A percentile compares a stretch with the other conserved stretches of the same genome.
phyloP scores from a whole-genome alignment of 2,329 filamentous ascomycete genomes.

The Cercospora sp. region DNA sequence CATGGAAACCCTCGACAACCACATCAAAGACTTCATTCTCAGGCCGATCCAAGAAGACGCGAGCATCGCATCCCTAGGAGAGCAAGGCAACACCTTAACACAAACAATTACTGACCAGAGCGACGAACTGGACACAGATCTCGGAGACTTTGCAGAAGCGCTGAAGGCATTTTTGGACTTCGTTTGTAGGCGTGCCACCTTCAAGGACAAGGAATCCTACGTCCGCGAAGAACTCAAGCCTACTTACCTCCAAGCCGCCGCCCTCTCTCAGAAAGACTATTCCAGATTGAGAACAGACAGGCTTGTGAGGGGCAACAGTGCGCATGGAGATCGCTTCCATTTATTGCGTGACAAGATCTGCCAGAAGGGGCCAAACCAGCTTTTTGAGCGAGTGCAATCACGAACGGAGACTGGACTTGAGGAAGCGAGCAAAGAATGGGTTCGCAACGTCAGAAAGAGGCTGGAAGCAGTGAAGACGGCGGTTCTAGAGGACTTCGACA shows the following conservation, averaged over 20 bases:
- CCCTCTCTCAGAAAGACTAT: not conserved
- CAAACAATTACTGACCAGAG: not conserved
- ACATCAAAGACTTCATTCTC: constrained; percentile 6
- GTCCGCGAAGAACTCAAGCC: not conserved
- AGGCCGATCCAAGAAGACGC: not conserved
- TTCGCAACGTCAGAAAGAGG: not conserved
- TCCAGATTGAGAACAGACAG: not conserved
- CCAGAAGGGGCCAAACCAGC: not conserved
- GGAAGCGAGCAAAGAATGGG: not conserved
- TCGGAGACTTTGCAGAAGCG: not conserved
- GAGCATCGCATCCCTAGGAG: not conserved
- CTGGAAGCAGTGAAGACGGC: not conserved
- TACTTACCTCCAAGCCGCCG: not conserved
- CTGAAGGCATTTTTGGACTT: not conserved
- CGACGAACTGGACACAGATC: not conserved
- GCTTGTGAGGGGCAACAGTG: not conserved
- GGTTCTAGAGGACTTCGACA: not conserved
- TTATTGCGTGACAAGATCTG: not conserved
- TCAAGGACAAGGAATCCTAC: not conserved
- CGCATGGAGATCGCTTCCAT: not conserved
- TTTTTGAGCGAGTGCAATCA: not conserved
- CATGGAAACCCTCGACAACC: not conserved
- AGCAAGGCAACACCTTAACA: too few relatives aligned
- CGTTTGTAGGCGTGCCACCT: not conserved
- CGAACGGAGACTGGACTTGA: not conserved